These are phyloP conservation scores for Colletotrichum tamarilloi DNA, from an alignment of 2,329 filamentous ascomycete genomes.

Conservation along the genomic window DNA sequence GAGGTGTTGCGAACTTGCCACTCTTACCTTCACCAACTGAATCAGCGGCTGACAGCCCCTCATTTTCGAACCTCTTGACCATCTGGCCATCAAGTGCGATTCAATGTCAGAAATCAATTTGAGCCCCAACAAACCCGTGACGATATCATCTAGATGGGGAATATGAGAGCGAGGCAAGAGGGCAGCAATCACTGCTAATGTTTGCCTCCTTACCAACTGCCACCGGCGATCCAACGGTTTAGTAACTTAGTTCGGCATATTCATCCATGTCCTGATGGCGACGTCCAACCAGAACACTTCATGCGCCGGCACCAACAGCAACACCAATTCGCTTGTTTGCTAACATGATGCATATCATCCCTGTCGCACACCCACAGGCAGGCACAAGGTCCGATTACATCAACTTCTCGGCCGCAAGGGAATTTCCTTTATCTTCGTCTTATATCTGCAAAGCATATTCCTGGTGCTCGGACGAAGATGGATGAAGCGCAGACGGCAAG, in stretches of 20 bases:
- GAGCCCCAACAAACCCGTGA: background rate
- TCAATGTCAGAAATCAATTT: background rate
- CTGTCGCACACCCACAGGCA: background rate
- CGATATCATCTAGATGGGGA: background rate
- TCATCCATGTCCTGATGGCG: background rate
- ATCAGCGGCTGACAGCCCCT: background rate
- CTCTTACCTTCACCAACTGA: background rate
- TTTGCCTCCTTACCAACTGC: background rate
- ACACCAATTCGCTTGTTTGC: background rate
- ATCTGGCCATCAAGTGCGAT: background rate
- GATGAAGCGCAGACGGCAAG: background rate
- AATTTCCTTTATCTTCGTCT: background rate
- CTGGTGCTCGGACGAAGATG: background rate
- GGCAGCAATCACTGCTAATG: background rate
- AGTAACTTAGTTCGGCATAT: background rate
- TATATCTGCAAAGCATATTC: background rate
- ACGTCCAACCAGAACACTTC: background rate
- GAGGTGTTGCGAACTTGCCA: background rate
- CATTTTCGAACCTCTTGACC: background rate
- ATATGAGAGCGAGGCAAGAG: background rate
- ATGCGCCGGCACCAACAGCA: background rate
- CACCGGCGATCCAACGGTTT: background rate
- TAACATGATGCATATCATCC: background rate
- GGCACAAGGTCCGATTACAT: background rate
- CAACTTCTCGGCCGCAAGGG: background rate